These are phyloP conservation scores for Tremella fuciformis DNA, from an alignment of 768 basidiomycete species.

Conservation along the genomic window DNA sequence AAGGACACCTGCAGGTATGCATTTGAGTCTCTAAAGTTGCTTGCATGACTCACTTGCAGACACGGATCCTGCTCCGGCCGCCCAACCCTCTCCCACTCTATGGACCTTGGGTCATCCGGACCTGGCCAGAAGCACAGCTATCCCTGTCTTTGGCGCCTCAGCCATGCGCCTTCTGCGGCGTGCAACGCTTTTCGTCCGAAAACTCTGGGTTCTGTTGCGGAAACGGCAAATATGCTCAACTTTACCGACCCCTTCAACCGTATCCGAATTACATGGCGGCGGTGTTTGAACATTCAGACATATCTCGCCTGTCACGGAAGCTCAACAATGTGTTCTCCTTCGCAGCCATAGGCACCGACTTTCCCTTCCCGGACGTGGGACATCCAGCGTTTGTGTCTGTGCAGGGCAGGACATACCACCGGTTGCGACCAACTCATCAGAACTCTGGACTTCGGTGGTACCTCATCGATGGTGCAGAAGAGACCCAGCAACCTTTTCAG, in stretches of 20 bases:
- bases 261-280: not conserved
- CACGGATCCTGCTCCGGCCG: too few relatives aligned
- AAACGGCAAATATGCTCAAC: not conserved
- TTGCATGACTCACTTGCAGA: too few relatives aligned
- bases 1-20: too few relatives aligned
- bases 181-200: not conserved
- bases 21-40: too few relatives aligned
- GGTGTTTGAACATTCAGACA: not conserved
- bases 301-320: not conserved
- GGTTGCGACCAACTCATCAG: not conserved
- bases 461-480: not conserved
- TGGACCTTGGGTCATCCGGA: not conserved
- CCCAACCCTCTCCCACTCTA: not conserved
- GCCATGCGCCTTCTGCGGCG: not conserved
- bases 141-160: not conserved
- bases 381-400: not conserved
- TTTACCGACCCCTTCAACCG: not conserved
- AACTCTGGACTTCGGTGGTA: not conserved
- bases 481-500: not conserved
- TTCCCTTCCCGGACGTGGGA: not conserved
- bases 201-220: not conserved
- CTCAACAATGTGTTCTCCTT: not conserved
- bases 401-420: not conserved
- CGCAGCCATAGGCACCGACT: not conserved
- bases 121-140: not conserved